These are phyloP conservation scores for Pulveroboletus sp. DNA, from an alignment of 768 basidiomycete genomes.

Conservation along the genomic window DNA sequence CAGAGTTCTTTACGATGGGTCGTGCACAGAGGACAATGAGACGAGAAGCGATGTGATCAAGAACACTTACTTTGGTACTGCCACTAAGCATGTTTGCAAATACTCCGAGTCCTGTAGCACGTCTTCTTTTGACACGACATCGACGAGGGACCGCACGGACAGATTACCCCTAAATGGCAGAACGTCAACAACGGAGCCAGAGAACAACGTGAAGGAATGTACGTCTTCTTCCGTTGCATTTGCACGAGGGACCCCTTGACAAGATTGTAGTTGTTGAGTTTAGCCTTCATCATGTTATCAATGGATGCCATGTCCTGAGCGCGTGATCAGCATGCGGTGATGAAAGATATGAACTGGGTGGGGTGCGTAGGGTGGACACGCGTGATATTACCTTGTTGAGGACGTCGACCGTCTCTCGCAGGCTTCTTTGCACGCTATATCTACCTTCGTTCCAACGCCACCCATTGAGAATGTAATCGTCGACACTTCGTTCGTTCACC, in stretches of 20 bases:
- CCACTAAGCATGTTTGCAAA: conserved; percentile 87
- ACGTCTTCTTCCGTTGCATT: conserved; percentile 95
- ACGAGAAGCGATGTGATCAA: conserved; percentile 2
- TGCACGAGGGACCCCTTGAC: conserved; percentile 89
- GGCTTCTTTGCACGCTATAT: conserved; percentile 77
- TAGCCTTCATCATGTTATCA: conserved; percentile 90
- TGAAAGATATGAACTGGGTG: conserved; percentile 17
- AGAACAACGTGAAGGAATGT: conserved; percentile 22
- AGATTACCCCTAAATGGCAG: conserved; percentile 75
- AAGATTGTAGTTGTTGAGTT: conserved; percentile 86
- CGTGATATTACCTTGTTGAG: conserved; percentile 67
- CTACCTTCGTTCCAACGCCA: conserved; percentile 96
- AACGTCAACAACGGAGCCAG: conserved; percentile 4
- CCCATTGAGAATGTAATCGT: conserved; percentile 69
- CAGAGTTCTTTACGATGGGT: conserved; percentile 48
- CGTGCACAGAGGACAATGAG: conserved; percentile 10
- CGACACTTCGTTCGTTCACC: conserved; percentile 74
- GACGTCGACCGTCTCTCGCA: conserved; percentile 81
- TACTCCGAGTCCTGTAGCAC: conserved; percentile 90
- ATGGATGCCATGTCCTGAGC: conserved; percentile 85
- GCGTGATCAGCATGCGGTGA: conserved; percentile 23
- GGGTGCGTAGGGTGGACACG: conserved; percentile 7
- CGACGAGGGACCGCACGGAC: conserved; percentile 82
- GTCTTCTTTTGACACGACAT: conserved; percentile 77
- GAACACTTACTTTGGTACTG: conserved; percentile 80